Base-by-base conservation (phyloP, 108 stramenopile species). In the Nitzschia putrida region DNA sequence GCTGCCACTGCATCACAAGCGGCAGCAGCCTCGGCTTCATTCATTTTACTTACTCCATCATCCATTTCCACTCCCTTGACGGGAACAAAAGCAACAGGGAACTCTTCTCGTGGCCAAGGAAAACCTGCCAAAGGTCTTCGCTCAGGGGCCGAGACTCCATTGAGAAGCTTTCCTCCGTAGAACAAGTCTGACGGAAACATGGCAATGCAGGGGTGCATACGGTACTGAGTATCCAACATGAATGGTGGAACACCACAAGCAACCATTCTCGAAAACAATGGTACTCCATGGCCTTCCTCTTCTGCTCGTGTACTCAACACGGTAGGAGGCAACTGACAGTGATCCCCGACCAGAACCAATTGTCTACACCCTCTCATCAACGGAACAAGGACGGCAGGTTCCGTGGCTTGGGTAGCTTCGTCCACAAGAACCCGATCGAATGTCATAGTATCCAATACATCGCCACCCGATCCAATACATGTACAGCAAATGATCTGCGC, bases 401-500 rank as follows among this genome's bases (percentile, higher is more conserved):
- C 96, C 4, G 93, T 93, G 8, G 95, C 92, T 66, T 97, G 96
- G 3, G 94, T 93, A 6, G 96, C 96, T 69, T 97, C 96, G 69
- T 97, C 96, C 52, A 97, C 91, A 67, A 97, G 80, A 2, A 97
- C 94, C 34, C 90, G 84, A 51, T 94, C 92, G 74, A 94, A 95
- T 7, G 81, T 82, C 84, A 95, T 86, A 23, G 77, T 77, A 59
- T 93, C 93, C 7, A 93, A 71, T 23, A 92, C 89, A 72, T 96
- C 96, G 41, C 89, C 87, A 54, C 93, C 94, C 3, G 93, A 94
- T 52, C 95, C 96, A 65, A 97, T 93, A 71, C 96, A 96, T 21
- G 96, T 97, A 68, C 94, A 95, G 68, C 95, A 96, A 49, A 97
- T 85, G 55, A 98, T 92, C 70, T 97, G 95, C 12, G 96, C 96